phyloP scores from a whole-genome alignment of 2,329 filamentous ascomycete genomes.

The Byssochlamys sp. region DNA sequence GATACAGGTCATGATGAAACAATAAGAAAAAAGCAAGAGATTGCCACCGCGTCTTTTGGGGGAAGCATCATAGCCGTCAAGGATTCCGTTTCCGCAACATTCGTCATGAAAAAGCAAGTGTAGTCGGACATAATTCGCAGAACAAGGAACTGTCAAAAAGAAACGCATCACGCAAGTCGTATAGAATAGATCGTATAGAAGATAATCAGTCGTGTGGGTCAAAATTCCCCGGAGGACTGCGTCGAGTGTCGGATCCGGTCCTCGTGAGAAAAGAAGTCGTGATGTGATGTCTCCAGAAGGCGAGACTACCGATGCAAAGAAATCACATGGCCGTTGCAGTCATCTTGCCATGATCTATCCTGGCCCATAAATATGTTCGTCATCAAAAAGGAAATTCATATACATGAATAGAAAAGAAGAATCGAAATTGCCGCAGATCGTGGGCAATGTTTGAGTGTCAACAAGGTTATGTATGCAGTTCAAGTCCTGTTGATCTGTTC shows the following conservation, averaged over 20 bases:
- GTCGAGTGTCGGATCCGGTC: background rate
- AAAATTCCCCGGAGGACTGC: background rate
- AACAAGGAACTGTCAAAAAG: background rate
- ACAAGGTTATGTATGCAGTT: background rate
- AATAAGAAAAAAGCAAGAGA: background rate
- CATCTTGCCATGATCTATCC: background rate
- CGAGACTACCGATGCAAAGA: background rate
- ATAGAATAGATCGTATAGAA: background rate
- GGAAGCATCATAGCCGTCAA: background rate
- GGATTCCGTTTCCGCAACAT: background rate
- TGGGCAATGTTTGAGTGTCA: background rate
- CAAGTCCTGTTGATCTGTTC: background rate
- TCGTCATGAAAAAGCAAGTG: background rate
- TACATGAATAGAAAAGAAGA: background rate
- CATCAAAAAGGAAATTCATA: background rate
- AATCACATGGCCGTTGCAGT: background rate
- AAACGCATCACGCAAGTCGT: background rate
- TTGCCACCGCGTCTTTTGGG: background rate
- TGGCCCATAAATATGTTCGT: background rate
- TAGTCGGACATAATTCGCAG: background rate
- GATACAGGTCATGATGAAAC: background rate
- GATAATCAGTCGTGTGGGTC: background rate
- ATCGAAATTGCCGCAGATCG: background rate
- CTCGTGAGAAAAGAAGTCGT: background rate
- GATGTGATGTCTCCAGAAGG: background rate